phyloP scores from a whole-genome alignment of 768 basidiomycete genomes.

The Symmetrospora coprosmae region DNA sequence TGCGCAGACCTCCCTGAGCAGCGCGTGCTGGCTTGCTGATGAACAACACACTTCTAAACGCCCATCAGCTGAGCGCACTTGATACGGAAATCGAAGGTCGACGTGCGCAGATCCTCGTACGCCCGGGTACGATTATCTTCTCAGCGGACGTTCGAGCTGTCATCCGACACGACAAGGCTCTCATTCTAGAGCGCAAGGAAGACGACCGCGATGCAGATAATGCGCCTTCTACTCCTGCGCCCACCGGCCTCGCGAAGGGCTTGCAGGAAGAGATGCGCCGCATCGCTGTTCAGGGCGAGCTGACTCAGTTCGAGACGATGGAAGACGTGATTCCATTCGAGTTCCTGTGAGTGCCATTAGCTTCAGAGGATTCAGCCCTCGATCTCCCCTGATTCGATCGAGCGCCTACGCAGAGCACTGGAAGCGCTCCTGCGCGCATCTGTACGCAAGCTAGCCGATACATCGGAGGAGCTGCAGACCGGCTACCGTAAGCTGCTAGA shows the following conservation, averaged over 20 bases:
- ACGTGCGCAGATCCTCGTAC: slow-evolving; percentile 9
- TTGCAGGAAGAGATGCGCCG: not conserved
- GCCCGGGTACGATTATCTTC: slow-evolving; percentile 12
- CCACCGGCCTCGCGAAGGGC: not conserved
- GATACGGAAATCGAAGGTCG: slow-evolving; percentile 2
- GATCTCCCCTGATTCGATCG: not conserved
- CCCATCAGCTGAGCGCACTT: slow-evolving; percentile 1
- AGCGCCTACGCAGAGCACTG: not conserved
- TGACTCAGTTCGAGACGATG: not conserved
- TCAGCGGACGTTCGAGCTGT: slow-evolving; percentile 1
- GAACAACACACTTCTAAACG: not conserved
- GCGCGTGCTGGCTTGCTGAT: not conserved
- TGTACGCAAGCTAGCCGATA: not conserved
- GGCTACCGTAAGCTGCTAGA: not conserved
- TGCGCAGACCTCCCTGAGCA: not conserved
- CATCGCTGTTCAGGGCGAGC: not conserved
- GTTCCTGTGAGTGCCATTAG: slow-evolving; percentile 18
- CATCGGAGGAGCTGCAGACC: not conserved
- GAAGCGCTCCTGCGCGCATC: slow-evolving; percentile 7
- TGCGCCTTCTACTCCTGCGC: not conserved
- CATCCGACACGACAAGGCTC: slow-evolving; percentile 4
- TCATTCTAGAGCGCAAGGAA: not conserved
- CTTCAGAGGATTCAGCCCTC: not conserved
- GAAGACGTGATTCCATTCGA: slow-evolving; percentile 7
- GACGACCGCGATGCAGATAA: not conserved